phyloP scores from a whole-genome alignment of 495 filamentous ascomycete species.

The Tuber melanosporum region DNA sequence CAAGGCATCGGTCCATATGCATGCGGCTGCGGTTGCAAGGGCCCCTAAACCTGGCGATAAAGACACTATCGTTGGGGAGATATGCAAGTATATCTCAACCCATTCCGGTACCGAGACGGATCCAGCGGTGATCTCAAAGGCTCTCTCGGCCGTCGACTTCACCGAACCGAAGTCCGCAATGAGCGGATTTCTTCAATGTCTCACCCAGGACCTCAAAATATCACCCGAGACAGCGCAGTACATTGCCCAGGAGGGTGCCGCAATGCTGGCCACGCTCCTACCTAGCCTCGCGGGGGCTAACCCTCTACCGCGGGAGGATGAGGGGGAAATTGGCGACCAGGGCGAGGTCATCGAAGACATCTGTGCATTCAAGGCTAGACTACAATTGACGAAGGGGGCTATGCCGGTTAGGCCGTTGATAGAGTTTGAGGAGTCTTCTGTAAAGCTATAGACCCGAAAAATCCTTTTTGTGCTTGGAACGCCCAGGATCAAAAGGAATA shows the following conservation, averaged over 20 bases:
- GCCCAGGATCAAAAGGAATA: neutral
- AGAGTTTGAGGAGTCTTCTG: conserved; percentile 39
- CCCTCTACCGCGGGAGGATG: neutral
- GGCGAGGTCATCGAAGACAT: conserved; percentile 37
- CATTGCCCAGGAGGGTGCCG: conserved; percentile 22
- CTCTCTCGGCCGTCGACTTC: conserved; percentile 49
- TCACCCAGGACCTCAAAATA: conserved; percentile 45
- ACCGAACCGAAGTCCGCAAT: conserved; percentile 43
- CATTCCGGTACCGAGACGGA: conserved; percentile 49
- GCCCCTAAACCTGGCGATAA: conserved; percentile 55
- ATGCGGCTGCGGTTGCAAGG: conserved; percentile 50
- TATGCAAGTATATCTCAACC: conserved; percentile 48
- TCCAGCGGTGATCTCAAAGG: conserved; percentile 44
- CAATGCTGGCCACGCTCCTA: conserved; percentile 18
- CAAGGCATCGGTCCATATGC: conserved; percentile 75
- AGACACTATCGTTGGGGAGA: conserved; percentile 40
- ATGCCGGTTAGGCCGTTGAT: conserved; percentile 39
- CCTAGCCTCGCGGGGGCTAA: conserved; percentile 11
- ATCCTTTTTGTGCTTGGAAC: neutral
- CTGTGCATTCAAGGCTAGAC: conserved; percentile 35
- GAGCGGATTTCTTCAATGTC: conserved; percentile 48
- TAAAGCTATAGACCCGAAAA: conserved; percentile 27
- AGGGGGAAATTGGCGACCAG: conserved; percentile 18
- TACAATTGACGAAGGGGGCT: conserved; percentile 34
- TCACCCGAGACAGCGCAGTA: conserved; percentile 23